A percentile compares a stretch with the other conserved stretches of the same genome.
Evolutionary conservation across 768 basidiomycete species (phyloP).

Genomic region (Mycena indigotica): DNA sequence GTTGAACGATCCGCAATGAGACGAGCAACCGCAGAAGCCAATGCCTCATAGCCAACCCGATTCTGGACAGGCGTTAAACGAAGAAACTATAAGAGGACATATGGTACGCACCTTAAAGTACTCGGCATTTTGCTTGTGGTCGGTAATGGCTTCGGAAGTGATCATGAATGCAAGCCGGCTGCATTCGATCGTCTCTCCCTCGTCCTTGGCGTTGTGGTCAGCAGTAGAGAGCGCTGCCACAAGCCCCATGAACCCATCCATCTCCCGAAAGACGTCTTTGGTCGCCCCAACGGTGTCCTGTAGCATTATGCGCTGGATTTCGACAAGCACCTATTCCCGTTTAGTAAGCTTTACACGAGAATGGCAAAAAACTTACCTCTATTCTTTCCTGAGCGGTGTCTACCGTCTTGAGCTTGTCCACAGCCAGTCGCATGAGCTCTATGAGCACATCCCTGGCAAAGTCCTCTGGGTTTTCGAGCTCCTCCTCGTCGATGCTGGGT

Average conservation of each 20-base stretch:
- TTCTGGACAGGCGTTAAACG: constrained; percentile 34
- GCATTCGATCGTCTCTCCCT: constrained; percentile 51
- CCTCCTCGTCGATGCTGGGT: constrained; percentile 21
- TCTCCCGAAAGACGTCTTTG: constrained; percentile 76
- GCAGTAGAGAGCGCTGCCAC: constrained; percentile 73
- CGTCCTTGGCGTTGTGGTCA: constrained; percentile 35
- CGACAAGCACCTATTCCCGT: constrained; percentile 53
- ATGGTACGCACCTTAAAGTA: constrained; percentile 64
- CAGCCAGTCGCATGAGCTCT: constrained; percentile 67
- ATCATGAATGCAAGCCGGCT: constrained; percentile 65
- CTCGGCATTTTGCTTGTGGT: constrained; percentile 53
- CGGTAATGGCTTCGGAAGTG: constrained; percentile 62
- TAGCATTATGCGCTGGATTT: constrained; percentile 68
- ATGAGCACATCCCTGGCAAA: constrained; percentile 74
- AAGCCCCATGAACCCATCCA: constrained; percentile 78
- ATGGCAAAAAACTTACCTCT: constrained; percentile 48
- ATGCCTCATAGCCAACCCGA: constrained; percentile 64
- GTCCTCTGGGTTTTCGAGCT: constrained; percentile 57
- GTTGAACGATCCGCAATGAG: constrained; percentile 52
- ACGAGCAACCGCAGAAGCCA: constrained; percentile 59
- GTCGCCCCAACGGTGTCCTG: constrained; percentile 56
- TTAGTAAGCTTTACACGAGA: not conserved
- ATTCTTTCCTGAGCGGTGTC: constrained; percentile 47
- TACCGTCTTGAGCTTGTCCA: constrained; percentile 69
- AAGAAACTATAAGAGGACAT: not conserved